Base-by-base conservation (phyloP, 345 rosid genomes). In the Trapa bicornis region DNA sequence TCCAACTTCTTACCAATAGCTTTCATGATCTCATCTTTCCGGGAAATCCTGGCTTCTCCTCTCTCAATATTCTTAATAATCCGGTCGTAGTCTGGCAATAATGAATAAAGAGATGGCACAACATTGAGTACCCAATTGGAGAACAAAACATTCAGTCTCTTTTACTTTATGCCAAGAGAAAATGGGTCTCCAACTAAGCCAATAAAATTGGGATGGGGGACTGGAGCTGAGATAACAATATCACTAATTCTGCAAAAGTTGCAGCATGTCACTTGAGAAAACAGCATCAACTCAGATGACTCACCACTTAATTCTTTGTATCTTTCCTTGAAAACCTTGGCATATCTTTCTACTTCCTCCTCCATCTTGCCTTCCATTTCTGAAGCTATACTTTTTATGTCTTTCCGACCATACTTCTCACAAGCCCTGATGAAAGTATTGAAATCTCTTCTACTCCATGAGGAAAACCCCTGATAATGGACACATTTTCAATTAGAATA, bases 21-120 rank as follows among this genome's bases (percentile, higher is more conserved):
- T 82, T 91, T 93, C 98, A 93, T 93, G 72, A 93, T 93, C 82
- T 93, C 97, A 74, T 93, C 98, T 80, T 89, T 94, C 47, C 96
- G 89, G 66, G 96, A 85, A 72, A 91, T 94, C 76, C 97, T 86
- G 53, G 91, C 96, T 79, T 94, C 99, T 39, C 99, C 99, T 61
- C 97, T 77, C 79, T 94, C 97, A 75, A 94, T 94, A 74, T 91
- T 94, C 86, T 94, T 94, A 48, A 94, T 87, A 76, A 94, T 89
- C 80, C 99, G 86, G 75, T 91, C 97, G 72, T 85, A 94, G 75
- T 91, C 99, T 94, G 73, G 43, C 42, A 41, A 52, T n/a, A 65
- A 38, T 33, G 50, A 67, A 39, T 56, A 37, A 66, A 50, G 2
- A 3, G 57, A 16, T 42, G n/a, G 58, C 32, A 32, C 10, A 62